Evolutionary conservation across 2,329 filamentous ascomycete species (phyloP).

Genomic region (Exophiala phaeomuriformis): DNA sequence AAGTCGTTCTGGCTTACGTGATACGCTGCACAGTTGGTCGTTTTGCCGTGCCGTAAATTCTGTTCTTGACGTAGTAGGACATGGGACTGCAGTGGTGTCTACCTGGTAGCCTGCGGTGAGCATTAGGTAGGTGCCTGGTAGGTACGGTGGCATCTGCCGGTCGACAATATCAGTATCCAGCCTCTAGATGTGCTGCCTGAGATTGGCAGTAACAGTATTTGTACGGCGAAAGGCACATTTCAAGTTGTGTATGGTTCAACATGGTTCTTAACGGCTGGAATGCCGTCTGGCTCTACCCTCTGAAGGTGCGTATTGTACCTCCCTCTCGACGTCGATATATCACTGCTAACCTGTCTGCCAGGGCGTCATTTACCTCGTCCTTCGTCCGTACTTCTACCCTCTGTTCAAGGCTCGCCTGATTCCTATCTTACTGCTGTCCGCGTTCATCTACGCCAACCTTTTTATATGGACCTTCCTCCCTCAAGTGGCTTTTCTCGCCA

Average conservation of each 20-base stretch:
- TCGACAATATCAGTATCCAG: too few relatives aligned
- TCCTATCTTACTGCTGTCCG: slow-evolving; percentile 72
- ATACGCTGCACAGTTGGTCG: too few relatives aligned
- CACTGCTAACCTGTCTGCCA: slow-evolving; percentile 29
- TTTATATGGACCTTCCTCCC: slow-evolving; percentile 86
- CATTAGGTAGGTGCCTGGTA: too few relatives aligned
- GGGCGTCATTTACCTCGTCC: slow-evolving; percentile 75
- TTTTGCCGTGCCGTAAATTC: too few relatives aligned
- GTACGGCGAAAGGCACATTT: slow-evolving; percentile 10
- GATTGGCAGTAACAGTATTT: neutral
- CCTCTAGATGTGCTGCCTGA: too few relatives aligned
- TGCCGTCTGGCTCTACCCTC: slow-evolving; percentile 43
- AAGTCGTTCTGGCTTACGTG: too few relatives aligned
- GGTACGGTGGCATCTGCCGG: too few relatives aligned
- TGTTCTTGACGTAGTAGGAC: too few relatives aligned
- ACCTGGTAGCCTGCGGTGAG: too few relatives aligned
- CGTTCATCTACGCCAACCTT: slow-evolving; percentile 73
- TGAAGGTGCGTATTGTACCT: slow-evolving; percentile 35
- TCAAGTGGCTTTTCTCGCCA: slow-evolving; percentile 76
- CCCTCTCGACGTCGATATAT: neutral
- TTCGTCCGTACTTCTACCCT: slow-evolving; percentile 73
- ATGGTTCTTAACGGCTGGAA: slow-evolving; percentile 10
- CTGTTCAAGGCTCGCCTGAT: slow-evolving; percentile 70
- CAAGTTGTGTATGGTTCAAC: neutral
- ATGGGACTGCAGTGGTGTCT: too few relatives aligned